phyloP scores from a whole-genome alignment of 495 filamentous ascomycete genomes.

The Aspergillus taichungensis region DNA sequence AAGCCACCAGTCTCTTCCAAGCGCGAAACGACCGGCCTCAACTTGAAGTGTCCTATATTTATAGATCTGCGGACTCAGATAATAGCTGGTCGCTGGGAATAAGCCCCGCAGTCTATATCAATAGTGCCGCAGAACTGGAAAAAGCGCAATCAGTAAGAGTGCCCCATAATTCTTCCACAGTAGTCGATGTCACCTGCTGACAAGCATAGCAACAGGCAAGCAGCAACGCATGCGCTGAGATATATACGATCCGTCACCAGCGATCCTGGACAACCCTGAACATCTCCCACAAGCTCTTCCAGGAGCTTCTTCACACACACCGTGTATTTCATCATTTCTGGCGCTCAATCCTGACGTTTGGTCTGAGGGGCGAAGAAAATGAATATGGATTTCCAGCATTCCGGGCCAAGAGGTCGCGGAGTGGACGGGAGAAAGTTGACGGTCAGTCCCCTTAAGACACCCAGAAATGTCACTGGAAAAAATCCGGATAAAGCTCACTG shows the following conservation, averaged over 20 bases:
- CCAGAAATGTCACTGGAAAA: no score
- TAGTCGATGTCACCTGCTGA: no score
- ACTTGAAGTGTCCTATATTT: background rate
- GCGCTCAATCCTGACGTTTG: constrained; percentile 1
- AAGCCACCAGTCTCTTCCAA: background rate
- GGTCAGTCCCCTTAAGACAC: background rate
- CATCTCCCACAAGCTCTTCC: constrained; percentile 3
- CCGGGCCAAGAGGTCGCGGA: background rate
- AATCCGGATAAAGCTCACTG: background rate
- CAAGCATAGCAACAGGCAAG: background rate
- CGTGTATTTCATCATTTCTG: constrained; percentile 2
- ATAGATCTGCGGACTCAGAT: background rate
- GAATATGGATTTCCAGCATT: constrained; percentile 3
- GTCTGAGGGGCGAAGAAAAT: background rate
- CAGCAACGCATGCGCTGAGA: background rate
- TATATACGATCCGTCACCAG: constrained; percentile 1
- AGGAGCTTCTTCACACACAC: background rate
- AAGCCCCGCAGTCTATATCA: background rate
- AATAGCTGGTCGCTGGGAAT: background rate
- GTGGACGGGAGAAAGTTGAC: background rate
- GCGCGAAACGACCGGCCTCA: background rate
- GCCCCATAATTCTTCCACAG: no score
- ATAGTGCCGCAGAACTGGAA: background rate
- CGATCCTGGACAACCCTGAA: constrained; percentile 6
- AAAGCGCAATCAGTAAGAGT: background rate